Evolutionary conservation across 75 land plant genomes (phyloP).

Genomic region (Gnetum montanum): DNA sequence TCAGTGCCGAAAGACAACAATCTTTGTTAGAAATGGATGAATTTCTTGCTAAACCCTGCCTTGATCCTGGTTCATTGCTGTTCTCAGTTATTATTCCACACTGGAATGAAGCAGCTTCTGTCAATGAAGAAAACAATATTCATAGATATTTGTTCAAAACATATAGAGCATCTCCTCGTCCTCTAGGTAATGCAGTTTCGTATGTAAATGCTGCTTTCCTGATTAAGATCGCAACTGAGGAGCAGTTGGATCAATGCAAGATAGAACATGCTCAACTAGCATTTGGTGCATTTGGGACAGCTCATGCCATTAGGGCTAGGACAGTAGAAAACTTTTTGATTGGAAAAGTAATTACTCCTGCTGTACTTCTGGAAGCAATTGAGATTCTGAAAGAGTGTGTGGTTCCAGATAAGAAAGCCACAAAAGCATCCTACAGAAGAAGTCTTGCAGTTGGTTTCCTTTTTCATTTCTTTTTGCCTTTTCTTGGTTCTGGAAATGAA

Average conservation of each 20-base stretch:
- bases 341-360: slow-evolving; percentile 32
- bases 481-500: not conserved
- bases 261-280: slow-evolving; percentile 37
- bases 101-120: slow-evolving; percentile 4
- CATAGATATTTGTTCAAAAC: slow-evolving; percentile 35
- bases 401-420: slow-evolving; percentile 30
- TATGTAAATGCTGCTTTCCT: slow-evolving; percentile 83
- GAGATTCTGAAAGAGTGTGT: slow-evolving; percentile 33
- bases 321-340: slow-evolving; percentile 54
- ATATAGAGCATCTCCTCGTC: slow-evolving; percentile 75
- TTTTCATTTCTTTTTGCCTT: slow-evolving; percentile 41
- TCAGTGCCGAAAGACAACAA: slow-evolving; percentile 8
- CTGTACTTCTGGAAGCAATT: slow-evolving; percentile 45
- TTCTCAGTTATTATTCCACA: slow-evolving; percentile 56
- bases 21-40: slow-evolving; percentile 36
- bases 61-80: slow-evolving; percentile 34
- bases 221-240: slow-evolving; percentile 22
- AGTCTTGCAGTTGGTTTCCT: slow-evolving; percentile 74
- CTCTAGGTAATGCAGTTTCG: slow-evolving; percentile 76
- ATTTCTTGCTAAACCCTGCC: slow-evolving; percentile 39
- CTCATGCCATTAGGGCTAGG: slow-evolving; percentile 64
- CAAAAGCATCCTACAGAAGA: slow-evolving; percentile 35
- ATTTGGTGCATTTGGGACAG: slow-evolving; percentile 83
- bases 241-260: slow-evolving; percentile 9
- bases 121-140: not conserved